These are phyloP conservation scores for Gnaphalium uliginosum DNA, from an alignment of 129 eudicot genomes.

Conservation along the genomic window DNA sequence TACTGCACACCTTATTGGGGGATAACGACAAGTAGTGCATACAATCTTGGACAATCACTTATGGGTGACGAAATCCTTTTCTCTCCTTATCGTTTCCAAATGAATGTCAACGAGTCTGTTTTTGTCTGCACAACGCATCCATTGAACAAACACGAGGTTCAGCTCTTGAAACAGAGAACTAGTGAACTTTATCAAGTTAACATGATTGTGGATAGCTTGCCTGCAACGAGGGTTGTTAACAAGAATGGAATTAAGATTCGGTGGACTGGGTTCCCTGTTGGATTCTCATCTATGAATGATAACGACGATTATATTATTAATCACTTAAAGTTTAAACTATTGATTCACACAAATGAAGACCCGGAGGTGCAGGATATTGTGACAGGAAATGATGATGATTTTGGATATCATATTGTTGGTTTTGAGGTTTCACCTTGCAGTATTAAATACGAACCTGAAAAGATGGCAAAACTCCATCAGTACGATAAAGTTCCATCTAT, in stretches of 20 bases:
- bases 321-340: conserved; percentile 56
- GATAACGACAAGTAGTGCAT: conserved; percentile 72
- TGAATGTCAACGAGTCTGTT: conserved; percentile 62
- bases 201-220: conserved; percentile 68
- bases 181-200: conserved; percentile 75
- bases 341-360: conserved; percentile 66
- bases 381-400: conserved; percentile 71
- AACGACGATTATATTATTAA: conserved; percentile 64
- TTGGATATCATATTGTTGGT: conserved; percentile 68
- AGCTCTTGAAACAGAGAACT: conserved; percentile 74
- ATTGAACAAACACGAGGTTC: conserved; percentile 56
- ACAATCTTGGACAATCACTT: conserved; percentile 69
- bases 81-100: conserved; percentile 72
- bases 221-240: conserved; percentile 59
- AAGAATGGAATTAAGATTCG: conserved; percentile 62
- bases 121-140: conserved; percentile 61
- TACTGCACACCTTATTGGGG: conserved; percentile 64
- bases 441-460: conserved; percentile 56
- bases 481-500: conserved; percentile 44
- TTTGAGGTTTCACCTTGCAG: conserved; percentile 73
- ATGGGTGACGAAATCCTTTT: conserved; percentile 78
- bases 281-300: conserved; percentile 47
- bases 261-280: conserved; percentile 78
- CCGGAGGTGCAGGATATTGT: conserved; percentile 66
- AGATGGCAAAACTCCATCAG: conserved; percentile 51